Base-by-base conservation (phyloP, 192 early-diverging fungal genomes). In the Podila clonocystis region DNA sequence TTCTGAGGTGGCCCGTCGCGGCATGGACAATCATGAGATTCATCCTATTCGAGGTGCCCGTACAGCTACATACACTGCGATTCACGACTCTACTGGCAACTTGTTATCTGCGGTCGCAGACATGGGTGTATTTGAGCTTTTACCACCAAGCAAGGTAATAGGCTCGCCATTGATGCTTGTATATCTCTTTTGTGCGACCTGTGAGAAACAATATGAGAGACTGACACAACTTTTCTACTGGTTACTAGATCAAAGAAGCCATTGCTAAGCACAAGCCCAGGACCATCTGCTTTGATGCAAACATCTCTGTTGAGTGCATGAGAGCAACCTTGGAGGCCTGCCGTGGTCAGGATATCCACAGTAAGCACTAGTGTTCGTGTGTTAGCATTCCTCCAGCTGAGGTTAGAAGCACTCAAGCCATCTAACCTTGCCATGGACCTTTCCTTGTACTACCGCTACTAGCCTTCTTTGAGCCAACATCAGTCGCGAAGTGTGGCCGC, bases 401-500 rank as follows among this genome's bases (percentile, higher is more conserved):
- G 9, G 9, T 36, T 7, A n/a, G 60, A 67, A 7, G n/a, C 24
- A 15, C 31, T 33, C 3, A 1, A 33, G 13, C 9, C 26, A 19
- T 9, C 31, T 67, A 24, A n/a, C 7, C 12, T 41, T 9, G 5
- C 15, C 8, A 41, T 17, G 15, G 2, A 17, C 30, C 28, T 24
- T 29, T 12, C 15, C 11, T 9, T 8, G 8, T 67, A 17, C 9
- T 13, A 24, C 29, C 62, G 5, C 19, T 65, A 5, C 72, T 72
- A 78, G 88, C 87, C 0, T 86, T 98, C 29, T 97, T 96, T 78
- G 98, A 99, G 65, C 96, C 98, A 0, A 99, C 98, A 1, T 97
- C 96, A 8, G 86, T 93, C 17, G 88, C 92, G 9, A 99, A 99
- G 70, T 90, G 92, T 30, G 33, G 82, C 36, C 67, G 61, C 5